Evolutionary conservation across 495 filamentous ascomycete species (phyloP), one percentile per base, ranked within the genome.

Genomic region (Pyrenopolyporus hunteri): DNA sequence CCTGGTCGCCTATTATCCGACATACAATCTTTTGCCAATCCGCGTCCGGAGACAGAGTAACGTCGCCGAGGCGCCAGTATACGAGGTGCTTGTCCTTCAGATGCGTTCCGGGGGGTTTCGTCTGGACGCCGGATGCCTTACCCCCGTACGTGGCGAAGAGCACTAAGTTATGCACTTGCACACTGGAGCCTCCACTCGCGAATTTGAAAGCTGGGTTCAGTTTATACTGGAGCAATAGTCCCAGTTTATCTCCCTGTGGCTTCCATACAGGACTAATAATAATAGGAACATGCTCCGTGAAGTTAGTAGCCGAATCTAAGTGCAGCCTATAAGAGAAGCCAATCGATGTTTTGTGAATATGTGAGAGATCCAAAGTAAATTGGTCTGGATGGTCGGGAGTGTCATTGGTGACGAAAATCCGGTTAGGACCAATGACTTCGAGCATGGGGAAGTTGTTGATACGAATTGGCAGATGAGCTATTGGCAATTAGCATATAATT

Each of bases 301-400:
- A n/a, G 84, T 69, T 20, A 82, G 78, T 10, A 85, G 74, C 83
- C 13, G 75, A 59, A 23, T 94, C 88, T 23, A 92, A 70, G 63
- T 96, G 91, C n/a, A 97, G 77, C 72, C 93, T 89, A 70, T 98
- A 98, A 58, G 93, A 97, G 78, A 98, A 98, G 25, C 90, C 94
- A 2, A 94, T 87, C 0, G 89, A 81, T 8, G 90, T 87, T 52
- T 85, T 88, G 42, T 84, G 79, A 48, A 97, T 82, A 61, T 83
- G 87, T 6, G 85, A 78, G 1, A 91, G 72, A 61, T 89, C 84
- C 36, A 98, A 76, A 3, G 78, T 82, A 74, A 96, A 99, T 67
- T 94, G 89, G 37, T 93, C 94, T 6, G 89, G 79, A 52, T 82
- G 87, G 31, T 91, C 87, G 2, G 69, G 58, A 9, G 79, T 76